Evolutionary conservation across 2,329 filamentous ascomycete species (phyloP).

Genomic region (Thielaviopsis punctulata): DNA sequence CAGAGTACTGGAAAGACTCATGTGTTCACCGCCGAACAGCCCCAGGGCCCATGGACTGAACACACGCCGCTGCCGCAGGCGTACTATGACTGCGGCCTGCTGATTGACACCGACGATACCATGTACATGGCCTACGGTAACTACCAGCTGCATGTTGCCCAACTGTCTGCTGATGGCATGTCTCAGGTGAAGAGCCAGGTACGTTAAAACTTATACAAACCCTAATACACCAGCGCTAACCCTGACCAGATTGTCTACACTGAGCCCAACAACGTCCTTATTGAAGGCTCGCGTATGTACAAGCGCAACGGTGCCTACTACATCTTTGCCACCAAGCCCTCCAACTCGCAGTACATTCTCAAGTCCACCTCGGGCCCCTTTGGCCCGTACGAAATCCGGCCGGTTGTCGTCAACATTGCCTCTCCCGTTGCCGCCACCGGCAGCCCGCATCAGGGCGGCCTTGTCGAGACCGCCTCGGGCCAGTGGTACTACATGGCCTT

Average conservation of each 20-base stretch:
- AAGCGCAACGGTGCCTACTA: constrained; percentile 28
- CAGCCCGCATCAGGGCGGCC: constrained; percentile 33
- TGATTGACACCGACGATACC: constrained; percentile 38
- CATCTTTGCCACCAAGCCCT: constrained; percentile 30
- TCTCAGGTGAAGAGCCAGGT: constrained; percentile 21
- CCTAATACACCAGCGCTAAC: constrained; percentile 15
- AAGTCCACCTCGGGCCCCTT: constrained; percentile 28
- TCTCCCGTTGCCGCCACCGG: constrained; percentile 26
- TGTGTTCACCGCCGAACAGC: constrained; percentile 15
- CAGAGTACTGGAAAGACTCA: constrained; percentile 13
- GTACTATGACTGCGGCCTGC: constrained; percentile 39
- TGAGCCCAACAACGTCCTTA: constrained; percentile 14
- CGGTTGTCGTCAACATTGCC: constrained; percentile 25
- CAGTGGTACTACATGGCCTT: constrained; percentile 43
- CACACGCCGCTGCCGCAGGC: constrained; percentile 12
- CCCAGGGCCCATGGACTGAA: constrained; percentile 16
- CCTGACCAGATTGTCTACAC: constrained; percentile 13
- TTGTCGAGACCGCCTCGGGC: constrained; percentile 31
- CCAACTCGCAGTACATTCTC: constrained; percentile 27
- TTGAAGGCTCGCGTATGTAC: constrained; percentile 25
- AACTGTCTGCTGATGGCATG: constrained; percentile 25
- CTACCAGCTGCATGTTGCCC: constrained; percentile 28
- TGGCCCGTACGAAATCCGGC: constrained; percentile 32
- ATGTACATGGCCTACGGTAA: constrained; percentile 31
- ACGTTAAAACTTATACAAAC: constrained; percentile 14